phyloP scores from a whole-genome alignment of 1,139 yeast species.

The Debaryomyces psychrophilus region DNA sequence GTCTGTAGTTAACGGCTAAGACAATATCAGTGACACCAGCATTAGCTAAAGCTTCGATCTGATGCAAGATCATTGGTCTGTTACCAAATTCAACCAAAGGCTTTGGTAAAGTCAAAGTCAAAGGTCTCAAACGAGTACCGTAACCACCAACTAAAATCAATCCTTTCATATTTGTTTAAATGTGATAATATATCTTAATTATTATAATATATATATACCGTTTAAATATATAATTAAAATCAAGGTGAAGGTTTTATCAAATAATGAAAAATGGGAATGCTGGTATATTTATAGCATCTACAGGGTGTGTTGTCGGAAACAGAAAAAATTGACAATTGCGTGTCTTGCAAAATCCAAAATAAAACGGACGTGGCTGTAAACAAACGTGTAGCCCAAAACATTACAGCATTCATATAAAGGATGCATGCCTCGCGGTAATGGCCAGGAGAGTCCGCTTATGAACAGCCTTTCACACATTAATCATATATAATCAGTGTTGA shows the following conservation, averaged over 20 bases:
- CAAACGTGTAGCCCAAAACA: conserved; percentile 5
- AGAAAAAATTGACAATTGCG: conserved; percentile 8
- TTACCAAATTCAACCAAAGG: conserved; percentile 98
- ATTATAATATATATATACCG: conserved; percentile 2
- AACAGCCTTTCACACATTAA: too few relatives aligned
- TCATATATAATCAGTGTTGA: too few relatives aligned
- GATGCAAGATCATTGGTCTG: conserved; percentile 97
- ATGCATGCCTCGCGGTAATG: not conserved
- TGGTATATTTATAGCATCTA: conserved; percentile 7
- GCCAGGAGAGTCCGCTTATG: too few relatives aligned
- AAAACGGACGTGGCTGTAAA: conserved; percentile 10
- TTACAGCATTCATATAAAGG: not conserved
- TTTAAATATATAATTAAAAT: conserved; percentile 7
- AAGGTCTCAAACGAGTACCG: conserved; percentile 99
- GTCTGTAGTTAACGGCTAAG: conserved; percentile 98
- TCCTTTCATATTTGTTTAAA: conserved; percentile 76
- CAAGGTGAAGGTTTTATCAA: conserved; percentile 2
- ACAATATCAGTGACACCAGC: conserved; percentile 99
- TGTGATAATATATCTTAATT: conserved; percentile 4
- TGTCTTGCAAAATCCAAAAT: conserved; percentile 7
- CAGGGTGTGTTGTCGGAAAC: conserved; percentile 7
- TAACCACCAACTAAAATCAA: conserved; percentile 98
- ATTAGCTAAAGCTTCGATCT: conserved; percentile 95
- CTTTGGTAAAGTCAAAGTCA: conserved; percentile 95
- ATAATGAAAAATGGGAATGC: conserved; percentile 7